Evolutionary conservation across 2,329 filamentous ascomycete genomes (phyloP).

Genomic region (Cladosporium austrohemisphaericum): DNA sequence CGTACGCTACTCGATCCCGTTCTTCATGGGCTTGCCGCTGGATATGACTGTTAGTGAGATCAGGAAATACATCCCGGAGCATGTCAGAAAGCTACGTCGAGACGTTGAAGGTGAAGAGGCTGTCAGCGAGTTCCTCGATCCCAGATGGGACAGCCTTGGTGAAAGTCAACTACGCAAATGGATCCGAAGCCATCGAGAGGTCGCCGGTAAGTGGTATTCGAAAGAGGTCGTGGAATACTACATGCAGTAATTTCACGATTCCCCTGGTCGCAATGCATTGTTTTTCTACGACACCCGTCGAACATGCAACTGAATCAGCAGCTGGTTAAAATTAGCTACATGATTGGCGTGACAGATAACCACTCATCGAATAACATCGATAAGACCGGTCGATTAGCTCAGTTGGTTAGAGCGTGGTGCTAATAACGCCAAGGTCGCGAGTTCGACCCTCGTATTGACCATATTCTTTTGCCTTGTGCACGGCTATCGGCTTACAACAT

Average conservation of each 20-base stretch:
- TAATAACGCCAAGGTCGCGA: no score
- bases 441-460: no score
- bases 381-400: no score
- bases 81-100: conserved; percentile 23
- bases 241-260: conserved; percentile 9
- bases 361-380: no score
- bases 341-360: no score
- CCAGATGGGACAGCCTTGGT: conserved; percentile 35
- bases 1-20: conserved; percentile 35
- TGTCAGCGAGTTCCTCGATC: conserved; percentile 28
- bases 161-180: conserved; percentile 37
- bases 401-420: no score
- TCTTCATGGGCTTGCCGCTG: conserved; percentile 37
- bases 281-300: no score
- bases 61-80: conserved; percentile 30
- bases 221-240: conserved; percentile 28
- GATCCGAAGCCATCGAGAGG: conserved; percentile 35
- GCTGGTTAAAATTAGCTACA: no score
- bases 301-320: no score
- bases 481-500: no score
- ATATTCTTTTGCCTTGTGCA: no score
- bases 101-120: conserved; percentile 18
- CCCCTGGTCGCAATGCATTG: no score
- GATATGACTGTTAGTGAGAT: conserved; percentile 42
- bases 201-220: conserved; percentile 37